Evolutionary conservation across 805 yeast species (phyloP).

Genomic region (Cyberlindnera galapagoensis): DNA sequence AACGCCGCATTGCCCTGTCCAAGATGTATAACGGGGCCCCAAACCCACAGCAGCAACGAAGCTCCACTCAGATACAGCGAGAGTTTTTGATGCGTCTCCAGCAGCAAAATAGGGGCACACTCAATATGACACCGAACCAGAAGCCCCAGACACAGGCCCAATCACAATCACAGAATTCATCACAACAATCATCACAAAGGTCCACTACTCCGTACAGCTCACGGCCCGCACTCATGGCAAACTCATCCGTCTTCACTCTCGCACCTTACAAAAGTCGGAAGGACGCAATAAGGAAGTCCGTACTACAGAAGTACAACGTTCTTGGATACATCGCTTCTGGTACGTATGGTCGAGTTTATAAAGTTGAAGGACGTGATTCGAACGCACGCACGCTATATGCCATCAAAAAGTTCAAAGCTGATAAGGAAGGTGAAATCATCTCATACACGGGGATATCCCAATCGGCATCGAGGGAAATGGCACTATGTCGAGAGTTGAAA

Average conservation of each 20-base stretch:
- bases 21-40: too few species aligned
- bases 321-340: conserved; percentile 98
- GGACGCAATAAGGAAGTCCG: conserved; percentile 63
- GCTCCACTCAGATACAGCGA: conserved; percentile 19
- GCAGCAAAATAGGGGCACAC: conserved; percentile 11
- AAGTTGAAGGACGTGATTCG: conserved; percentile 53
- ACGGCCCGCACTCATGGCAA: conserved; percentile 46
- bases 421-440: conserved; percentile 80
- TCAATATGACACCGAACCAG: too few species aligned
- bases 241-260: conserved; percentile 45
- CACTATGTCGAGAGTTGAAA: conserved; percentile 79
- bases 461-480: conserved; percentile 94
- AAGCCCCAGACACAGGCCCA: conserved; percentile 9
- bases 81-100: conserved; percentile 18
- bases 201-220: conserved; percentile 9
- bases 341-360: conserved; percentile 92
- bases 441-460: conserved; percentile 95
- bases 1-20: too few species aligned
- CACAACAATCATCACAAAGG: conserved; percentile 4
- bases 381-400: conserved; percentile 40
- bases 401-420: conserved; percentile 92
- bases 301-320: conserved; percentile 79
- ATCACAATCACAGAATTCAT: background rate
- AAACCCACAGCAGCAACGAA: conserved; percentile 3
- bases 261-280: conserved; percentile 56